phyloP scores from a whole-genome alignment of 805 yeast species.

The Priceomyces fermenticarens region DNA sequence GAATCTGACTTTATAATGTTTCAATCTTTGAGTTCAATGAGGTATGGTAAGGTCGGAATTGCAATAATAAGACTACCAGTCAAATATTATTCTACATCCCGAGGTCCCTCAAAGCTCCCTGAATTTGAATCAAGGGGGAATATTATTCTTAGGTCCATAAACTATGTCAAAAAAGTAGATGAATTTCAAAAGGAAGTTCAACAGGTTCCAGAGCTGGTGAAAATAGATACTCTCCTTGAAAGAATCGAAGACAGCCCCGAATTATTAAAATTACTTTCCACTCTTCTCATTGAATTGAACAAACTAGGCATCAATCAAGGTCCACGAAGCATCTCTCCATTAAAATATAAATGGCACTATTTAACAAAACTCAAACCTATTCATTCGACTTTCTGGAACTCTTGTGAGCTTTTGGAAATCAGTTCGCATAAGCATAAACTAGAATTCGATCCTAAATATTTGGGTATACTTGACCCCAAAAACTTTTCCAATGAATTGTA shows the following conservation, averaged over 20 bases:
- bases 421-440: slow-evolving; percentile 29
- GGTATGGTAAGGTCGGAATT: neutral
- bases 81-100: neutral
- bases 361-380: slow-evolving; percentile 20
- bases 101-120: slow-evolving; percentile 1
- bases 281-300: slow-evolving; percentile 30
- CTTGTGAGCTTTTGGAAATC: slow-evolving; percentile 26
- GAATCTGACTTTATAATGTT: too few relatives aligned
- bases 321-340: slow-evolving; percentile 7
- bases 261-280: slow-evolving; percentile 25
- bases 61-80: neutral
- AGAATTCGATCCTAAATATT: slow-evolving; percentile 16
- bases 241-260: slow-evolving; percentile 24
- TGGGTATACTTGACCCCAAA: slow-evolving; percentile 40
- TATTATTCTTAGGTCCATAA: slow-evolving; percentile 16
- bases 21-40: too few relatives aligned
- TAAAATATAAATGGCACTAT: slow-evolving; percentile 19
- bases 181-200: slow-evolving; percentile 18
- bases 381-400: slow-evolving; percentile 37
- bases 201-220: slow-evolving; percentile 15
- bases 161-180: slow-evolving; percentile 28
- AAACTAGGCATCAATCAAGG: slow-evolving; percentile 23
- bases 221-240: slow-evolving; percentile 22
- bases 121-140: slow-evolving; percentile 8
- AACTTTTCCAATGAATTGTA: slow-evolving; percentile 28